Percentiles rank a stretch among this genome's conserved stretches.
Evolutionary conservation across 441 rosid genomes (phyloP).

Genomic region (Populus tomentosa): DNA sequence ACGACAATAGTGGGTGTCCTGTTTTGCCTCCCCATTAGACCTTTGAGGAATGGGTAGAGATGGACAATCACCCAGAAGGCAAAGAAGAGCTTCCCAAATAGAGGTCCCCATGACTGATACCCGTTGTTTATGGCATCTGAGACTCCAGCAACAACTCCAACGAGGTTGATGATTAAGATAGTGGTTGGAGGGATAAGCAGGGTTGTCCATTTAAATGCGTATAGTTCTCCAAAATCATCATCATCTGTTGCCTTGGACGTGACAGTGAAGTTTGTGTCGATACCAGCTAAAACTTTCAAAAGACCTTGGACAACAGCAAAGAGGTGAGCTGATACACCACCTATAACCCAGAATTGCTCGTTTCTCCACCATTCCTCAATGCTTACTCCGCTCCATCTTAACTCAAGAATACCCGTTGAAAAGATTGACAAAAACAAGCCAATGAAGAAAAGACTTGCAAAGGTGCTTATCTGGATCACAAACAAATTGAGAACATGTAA

Average conservation of each 20-base stretch:
- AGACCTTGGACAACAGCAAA: constrained; percentile 87
- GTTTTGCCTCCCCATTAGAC: constrained; percentile 93
- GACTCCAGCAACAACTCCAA: constrained; percentile 90
- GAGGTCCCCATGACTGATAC: constrained; percentile 85
- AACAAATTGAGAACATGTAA: constrained; percentile 6
- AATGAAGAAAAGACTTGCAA: constrained; percentile 87
- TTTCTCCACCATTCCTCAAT: constrained; percentile 99
- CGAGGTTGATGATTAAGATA: constrained; percentile 75
- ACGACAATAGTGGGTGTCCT: constrained; percentile 94
- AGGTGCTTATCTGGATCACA: constrained; percentile 68
- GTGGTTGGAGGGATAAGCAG: constrained; percentile 91
- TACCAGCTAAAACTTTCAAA: constrained; percentile 75
- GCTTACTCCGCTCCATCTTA: constrained; percentile 98
- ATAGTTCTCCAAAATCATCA: constrained; percentile 86
- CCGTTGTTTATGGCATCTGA: constrained; percentile 95
- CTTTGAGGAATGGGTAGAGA: constrained; percentile 98
- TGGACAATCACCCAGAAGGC: constrained; percentile 95
- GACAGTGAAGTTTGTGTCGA: constrained; percentile 93
- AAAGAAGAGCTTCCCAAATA: constrained; percentile 90
- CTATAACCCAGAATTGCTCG: constrained; percentile 96
- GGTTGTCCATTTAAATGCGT: constrained; percentile 88
- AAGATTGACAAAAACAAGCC: constrained; percentile 75
- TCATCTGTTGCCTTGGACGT: constrained; percentile 85
- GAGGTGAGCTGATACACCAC: constrained; percentile 93
- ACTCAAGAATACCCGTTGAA: constrained; percentile 75